Percentiles rank a stretch among this genome's conserved stretches.
phyloP scores from a whole-genome alignment of 2,329 filamentous ascomycete genomes.

The Endothia cerciana region DNA sequence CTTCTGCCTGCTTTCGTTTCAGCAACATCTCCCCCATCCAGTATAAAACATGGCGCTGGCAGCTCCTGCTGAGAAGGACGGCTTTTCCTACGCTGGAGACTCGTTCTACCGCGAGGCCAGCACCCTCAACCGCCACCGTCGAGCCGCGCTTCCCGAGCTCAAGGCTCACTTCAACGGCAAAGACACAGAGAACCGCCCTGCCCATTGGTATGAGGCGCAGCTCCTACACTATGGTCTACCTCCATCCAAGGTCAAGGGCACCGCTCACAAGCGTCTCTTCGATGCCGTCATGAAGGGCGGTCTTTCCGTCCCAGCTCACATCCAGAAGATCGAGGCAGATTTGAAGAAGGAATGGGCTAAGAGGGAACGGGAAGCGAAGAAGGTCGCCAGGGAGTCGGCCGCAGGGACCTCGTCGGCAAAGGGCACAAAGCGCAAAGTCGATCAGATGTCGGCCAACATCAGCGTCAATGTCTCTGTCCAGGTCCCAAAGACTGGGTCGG shows the following conservation, averaged over 20 bases:
- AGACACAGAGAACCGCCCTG: conserved; percentile 49
- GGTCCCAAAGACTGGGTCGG: conserved; percentile 28
- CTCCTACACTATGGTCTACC: conserved; percentile 64
- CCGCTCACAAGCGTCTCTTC: conserved; percentile 61
- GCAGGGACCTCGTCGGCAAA: conserved; percentile 22
- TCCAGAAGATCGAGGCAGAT: conserved; percentile 54
- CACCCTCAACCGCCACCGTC: conserved; percentile 49
- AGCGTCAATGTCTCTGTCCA: conserved; percentile 37
- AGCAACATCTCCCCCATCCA: background rate
- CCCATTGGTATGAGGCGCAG: conserved; percentile 66
- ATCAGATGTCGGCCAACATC: conserved; percentile 32
- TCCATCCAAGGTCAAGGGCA: conserved; percentile 60
- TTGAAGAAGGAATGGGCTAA: conserved; percentile 62
- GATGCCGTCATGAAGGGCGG: conserved; percentile 55
- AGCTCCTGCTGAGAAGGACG: conserved; percentile 39
- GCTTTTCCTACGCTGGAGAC: conserved; percentile 48
- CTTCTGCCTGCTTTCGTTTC: background rate
- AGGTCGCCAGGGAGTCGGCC: conserved; percentile 33
- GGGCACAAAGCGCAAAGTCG: conserved; percentile 37
- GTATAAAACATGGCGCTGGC: conserved; percentile 31
- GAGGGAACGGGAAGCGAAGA: conserved; percentile 54
- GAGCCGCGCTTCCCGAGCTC: conserved; percentile 49
- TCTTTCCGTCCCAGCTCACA: conserved; percentile 52
- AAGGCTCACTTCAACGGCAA: conserved; percentile 47
- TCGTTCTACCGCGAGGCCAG: conserved; percentile 50